Conservation (phyloP, 2,329 filamentous ascomycete species). For the Aureobasidium uvarum region DNA sequence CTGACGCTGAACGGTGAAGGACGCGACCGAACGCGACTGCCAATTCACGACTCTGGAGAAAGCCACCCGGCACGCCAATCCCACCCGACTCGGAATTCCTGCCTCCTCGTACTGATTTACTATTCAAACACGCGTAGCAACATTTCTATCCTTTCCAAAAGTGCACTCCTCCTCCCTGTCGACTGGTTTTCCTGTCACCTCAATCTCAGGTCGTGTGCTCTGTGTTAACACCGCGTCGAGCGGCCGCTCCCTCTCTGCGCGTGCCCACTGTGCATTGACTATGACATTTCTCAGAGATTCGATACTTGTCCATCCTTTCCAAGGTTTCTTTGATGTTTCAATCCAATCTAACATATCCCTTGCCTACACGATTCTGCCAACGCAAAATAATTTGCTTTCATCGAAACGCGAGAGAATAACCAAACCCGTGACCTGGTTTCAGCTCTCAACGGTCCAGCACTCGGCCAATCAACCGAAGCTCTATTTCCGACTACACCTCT, state of each 20-base stretch:
- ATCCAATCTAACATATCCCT: no score
- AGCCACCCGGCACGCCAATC: conserved; percentile 3
- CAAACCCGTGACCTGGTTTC: conserved; percentile 17
- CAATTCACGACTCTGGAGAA: conserved; percentile 11
- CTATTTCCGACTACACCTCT: conserved; percentile 14
- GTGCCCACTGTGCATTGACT: background rate
- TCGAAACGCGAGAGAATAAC: conserved; percentile 2
- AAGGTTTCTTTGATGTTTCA: background rate
- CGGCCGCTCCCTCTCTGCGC: background rate
- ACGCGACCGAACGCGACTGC: conserved; percentile 12
- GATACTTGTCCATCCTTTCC: background rate
- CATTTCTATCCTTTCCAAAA: background rate
- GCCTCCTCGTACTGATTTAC: background rate
- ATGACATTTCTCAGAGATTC: background rate
- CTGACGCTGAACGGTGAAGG: conserved; percentile 7
- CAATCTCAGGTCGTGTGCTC: background rate
- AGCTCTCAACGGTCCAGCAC: background rate
- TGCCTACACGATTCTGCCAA: background rate
- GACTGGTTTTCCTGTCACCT: background rate
- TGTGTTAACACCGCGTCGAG: background rate
- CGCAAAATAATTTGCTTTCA: background rate
- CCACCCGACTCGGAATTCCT: background rate
- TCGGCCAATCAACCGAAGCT: background rate
- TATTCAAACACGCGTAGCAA: background rate
- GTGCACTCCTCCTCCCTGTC: no score